Evolutionary conservation across 1,284 basidiomycete genomes (phyloP).

Genomic region (Papiliotrema flavescens): DNA sequence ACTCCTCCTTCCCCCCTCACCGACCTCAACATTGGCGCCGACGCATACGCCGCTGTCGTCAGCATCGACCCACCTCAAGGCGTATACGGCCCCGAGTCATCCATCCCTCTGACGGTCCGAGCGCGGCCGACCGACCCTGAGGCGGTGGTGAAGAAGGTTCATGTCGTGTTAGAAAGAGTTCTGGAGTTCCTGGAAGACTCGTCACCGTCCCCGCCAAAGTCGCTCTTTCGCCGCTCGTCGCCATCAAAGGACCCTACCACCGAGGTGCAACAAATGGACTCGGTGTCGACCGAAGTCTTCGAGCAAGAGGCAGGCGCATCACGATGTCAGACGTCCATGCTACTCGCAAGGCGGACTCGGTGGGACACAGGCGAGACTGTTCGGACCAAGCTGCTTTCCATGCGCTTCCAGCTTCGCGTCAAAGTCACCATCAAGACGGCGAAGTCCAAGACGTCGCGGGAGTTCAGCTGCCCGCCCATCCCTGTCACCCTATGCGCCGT

Average conservation of each 20-base stretch:
- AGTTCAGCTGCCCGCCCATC: slow-evolving; percentile 18
- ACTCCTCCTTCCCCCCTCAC: slow-evolving; percentile 30
- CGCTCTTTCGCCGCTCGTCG: slow-evolving; percentile 9
- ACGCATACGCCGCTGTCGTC: slow-evolving; percentile 18
- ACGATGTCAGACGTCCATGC: slow-evolving; percentile 17
- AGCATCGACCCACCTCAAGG: slow-evolving; percentile 25
- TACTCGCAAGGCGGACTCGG: slow-evolving; percentile 24
- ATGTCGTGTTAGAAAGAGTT: slow-evolving; percentile 28
- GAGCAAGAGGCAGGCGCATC: neutral
- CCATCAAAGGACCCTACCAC: slow-evolving; percentile 13
- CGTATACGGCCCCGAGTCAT: slow-evolving; percentile 33
- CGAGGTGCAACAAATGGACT: neutral
- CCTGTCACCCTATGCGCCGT: slow-evolving; percentile 23
- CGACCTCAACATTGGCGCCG: slow-evolving; percentile 16
- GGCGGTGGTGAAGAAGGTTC: slow-evolving; percentile 22
- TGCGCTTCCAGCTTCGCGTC: slow-evolving; percentile 28
- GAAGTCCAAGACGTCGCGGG: slow-evolving; percentile 14
- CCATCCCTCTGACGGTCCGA: slow-evolving; percentile 21
- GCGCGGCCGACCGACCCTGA: slow-evolving; percentile 25
- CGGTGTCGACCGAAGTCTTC: neutral
- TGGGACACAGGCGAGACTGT: slow-evolving; percentile 41
- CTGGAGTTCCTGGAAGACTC: slow-evolving; percentile 15
- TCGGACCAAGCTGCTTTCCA: slow-evolving; percentile 20
- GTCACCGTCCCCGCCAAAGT: neutral
- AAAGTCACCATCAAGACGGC: slow-evolving; percentile 26